Evolutionary conservation across 2,329 filamentous ascomycete genomes (phyloP).

Genomic region (Bertia moriformis): DNA sequence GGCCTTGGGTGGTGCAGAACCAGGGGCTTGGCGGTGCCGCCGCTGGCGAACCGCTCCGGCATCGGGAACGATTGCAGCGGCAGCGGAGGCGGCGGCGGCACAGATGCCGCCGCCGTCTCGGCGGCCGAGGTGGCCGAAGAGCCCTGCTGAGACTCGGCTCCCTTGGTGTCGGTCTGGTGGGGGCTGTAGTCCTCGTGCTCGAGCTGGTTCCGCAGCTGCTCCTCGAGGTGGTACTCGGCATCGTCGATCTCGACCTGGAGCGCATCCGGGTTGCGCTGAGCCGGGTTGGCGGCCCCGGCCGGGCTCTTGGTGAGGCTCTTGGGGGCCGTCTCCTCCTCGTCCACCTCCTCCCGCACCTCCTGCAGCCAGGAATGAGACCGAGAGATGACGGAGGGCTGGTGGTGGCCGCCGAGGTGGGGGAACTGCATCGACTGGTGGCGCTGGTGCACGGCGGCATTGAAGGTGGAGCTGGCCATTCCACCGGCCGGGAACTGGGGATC

Average conservation of each 20-base stretch:
- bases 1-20: conserved; percentile 59
- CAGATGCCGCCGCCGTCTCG: conserved; percentile 7
- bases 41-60: conserved; percentile 35
- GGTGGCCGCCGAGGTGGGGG: conserved; percentile 37
- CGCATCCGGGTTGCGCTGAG: conserved; percentile 57
- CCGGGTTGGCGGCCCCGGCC: conserved; percentile 37
- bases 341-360: conserved; percentile 61
- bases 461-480: not conserved
- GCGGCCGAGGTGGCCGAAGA: conserved; percentile 3
- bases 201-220: conserved; percentile 64
- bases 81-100: conserved; percentile 8
- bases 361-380: conserved; percentile 49
- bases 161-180: conserved; percentile 27
- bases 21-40: conserved; percentile 34
- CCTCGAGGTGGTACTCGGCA: conserved; percentile 71
- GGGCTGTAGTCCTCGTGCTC: conserved; percentile 68
- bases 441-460: conserved; percentile 29
- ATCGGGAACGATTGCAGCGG: conserved; percentile 24
- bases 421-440: conserved; percentile 46
- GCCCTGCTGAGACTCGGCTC: no score
- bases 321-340: no score
- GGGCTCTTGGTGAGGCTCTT: conserved; percentile 29
- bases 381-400: conserved; percentile 37
- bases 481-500: conserved; percentile 31
- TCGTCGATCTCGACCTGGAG: conserved; percentile 76